Evolutionary conservation across 768 basidiomycete genomes (phyloP).

Genomic region (Infundibulicybe gibba): DNA sequence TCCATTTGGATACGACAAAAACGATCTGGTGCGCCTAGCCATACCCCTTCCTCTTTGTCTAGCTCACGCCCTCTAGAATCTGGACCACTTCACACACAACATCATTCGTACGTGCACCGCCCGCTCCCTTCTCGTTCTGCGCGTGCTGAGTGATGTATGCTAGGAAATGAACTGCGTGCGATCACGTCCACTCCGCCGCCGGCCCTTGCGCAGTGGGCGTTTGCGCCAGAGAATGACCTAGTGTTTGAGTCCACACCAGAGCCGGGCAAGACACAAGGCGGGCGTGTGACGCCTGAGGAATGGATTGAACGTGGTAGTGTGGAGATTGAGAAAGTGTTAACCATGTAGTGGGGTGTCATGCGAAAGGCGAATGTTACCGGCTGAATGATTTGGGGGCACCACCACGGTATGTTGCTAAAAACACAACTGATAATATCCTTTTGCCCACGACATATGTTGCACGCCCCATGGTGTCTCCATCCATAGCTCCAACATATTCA

Average conservation of each 20-base stretch:
- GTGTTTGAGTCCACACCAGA: conserved; percentile 29
- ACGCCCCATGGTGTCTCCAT: no score
- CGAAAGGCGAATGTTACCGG: no score
- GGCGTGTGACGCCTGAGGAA: conserved; percentile 47
- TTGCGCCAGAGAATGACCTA: conserved; percentile 54
- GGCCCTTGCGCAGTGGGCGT: conserved; percentile 58
- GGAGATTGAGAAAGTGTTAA: conserved; percentile 43
- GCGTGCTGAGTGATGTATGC: conserved; percentile 2
- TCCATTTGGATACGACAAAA: conserved; percentile 65
- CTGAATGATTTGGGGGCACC: no score
- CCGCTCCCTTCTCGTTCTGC: conserved; percentile 1
- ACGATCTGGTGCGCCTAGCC: conserved; percentile 52
- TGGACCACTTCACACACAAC: conserved; percentile 69
- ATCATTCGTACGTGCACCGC: conserved; percentile 50
- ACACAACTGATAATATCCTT: no score
- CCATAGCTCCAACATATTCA: no score
- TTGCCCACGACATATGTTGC: no score
- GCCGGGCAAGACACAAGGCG: conserved; percentile 23
- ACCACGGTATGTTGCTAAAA: no score
- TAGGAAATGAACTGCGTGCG: conserved; percentile 58
- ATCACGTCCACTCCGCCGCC: conserved; percentile 59
- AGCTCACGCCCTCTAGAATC: conserved; percentile 40
- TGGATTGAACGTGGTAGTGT: conserved; percentile 51
- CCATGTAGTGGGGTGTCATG: no score
- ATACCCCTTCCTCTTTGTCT: background rate